Evolutionary conservation across 2,329 filamentous ascomycete species (phyloP).

Genomic region (Colletotrichum agaves): DNA sequence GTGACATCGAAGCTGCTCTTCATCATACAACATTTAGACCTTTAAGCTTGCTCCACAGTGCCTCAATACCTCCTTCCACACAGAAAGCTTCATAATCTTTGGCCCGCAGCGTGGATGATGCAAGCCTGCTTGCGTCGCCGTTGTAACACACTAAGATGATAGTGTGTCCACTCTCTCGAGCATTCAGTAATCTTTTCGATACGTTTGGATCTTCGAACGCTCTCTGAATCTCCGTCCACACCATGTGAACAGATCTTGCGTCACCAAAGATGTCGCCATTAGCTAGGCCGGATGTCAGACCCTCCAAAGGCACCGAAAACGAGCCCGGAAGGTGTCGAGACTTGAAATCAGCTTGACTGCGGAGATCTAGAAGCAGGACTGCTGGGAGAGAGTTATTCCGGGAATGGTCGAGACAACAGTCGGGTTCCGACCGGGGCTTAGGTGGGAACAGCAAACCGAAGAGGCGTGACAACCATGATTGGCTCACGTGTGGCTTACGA

Average conservation of each 20-base stretch:
- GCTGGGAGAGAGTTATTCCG: neutral
- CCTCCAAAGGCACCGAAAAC: neutral
- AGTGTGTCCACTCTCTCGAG: neutral
- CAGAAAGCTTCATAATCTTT: slow-evolving; percentile 7
- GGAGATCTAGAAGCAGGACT: neutral
- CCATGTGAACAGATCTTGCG: slow-evolving; percentile 13
- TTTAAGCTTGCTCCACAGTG: neutral
- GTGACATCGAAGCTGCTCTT: no score
- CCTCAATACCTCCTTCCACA: slow-evolving; percentile 20
- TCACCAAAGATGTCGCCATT: slow-evolving; percentile 31
- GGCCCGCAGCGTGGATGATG: neutral
- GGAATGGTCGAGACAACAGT: neutral
- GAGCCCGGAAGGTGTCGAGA: slow-evolving; percentile 26
- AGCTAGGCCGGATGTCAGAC: neutral
- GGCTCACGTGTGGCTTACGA: neutral
- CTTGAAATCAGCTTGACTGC: slow-evolving; percentile 7
- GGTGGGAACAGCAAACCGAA: neutral
- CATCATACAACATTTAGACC: neutral
- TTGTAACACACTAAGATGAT: slow-evolving; percentile 24
- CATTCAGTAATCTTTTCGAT: neutral
- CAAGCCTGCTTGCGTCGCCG: slow-evolving; percentile 19
- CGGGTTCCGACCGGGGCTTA: accelerated
- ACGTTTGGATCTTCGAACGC: neutral
- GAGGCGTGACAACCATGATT: neutral
- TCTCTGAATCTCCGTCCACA: slow-evolving; percentile 8